phyloP scores from a whole-genome alignment of 2,329 filamentous ascomycete genomes.

The Stylonectria norvegica region DNA sequence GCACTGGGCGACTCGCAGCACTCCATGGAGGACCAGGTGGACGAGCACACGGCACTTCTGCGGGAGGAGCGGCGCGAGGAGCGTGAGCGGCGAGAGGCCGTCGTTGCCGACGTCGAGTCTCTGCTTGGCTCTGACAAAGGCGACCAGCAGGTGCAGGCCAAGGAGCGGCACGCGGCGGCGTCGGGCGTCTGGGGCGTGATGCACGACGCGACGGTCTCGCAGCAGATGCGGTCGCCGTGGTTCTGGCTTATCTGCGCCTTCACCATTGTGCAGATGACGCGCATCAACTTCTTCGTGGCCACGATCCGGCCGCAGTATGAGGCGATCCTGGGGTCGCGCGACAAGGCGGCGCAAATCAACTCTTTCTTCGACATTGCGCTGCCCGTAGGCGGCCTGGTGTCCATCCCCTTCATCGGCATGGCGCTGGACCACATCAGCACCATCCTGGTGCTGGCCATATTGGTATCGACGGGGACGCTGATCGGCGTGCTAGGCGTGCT shows the following conservation, averaged over 20 bases:
- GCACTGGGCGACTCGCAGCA: constrained; percentile 24
- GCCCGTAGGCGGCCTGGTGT: constrained; percentile 77
- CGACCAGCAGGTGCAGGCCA: constrained; percentile 60
- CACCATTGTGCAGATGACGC: constrained; percentile 71
- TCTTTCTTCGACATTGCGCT: constrained; percentile 77
- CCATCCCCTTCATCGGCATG: constrained; percentile 80
- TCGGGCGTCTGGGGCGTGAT: constrained; percentile 85
- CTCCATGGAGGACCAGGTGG: constrained; percentile 38
- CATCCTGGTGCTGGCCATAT: constrained; percentile 62
- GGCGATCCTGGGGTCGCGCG: constrained; percentile 62
- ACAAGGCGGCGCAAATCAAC: constrained; percentile 67
- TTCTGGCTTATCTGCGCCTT: constrained; percentile 81
- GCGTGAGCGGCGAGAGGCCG: constrained; percentile 56
- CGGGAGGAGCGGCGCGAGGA: constrained; percentile 57
- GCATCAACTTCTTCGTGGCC: constrained; percentile 91
- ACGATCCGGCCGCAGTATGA: constrained; percentile 81
- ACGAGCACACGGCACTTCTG: constrained; percentile 54
- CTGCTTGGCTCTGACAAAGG: constrained; percentile 64
- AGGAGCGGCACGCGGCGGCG: constrained; percentile 66
- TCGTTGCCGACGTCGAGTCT: constrained; percentile 68
- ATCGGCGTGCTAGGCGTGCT: constrained; percentile 78
- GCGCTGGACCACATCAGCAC: constrained; percentile 77
- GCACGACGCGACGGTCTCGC: constrained; percentile 65
- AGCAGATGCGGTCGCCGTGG: constrained; percentile 79
- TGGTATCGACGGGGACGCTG: constrained; percentile 67